Evolutionary conservation across 2,329 filamentous ascomycete genomes (phyloP).

Genomic region (Shiraia sp.): DNA sequence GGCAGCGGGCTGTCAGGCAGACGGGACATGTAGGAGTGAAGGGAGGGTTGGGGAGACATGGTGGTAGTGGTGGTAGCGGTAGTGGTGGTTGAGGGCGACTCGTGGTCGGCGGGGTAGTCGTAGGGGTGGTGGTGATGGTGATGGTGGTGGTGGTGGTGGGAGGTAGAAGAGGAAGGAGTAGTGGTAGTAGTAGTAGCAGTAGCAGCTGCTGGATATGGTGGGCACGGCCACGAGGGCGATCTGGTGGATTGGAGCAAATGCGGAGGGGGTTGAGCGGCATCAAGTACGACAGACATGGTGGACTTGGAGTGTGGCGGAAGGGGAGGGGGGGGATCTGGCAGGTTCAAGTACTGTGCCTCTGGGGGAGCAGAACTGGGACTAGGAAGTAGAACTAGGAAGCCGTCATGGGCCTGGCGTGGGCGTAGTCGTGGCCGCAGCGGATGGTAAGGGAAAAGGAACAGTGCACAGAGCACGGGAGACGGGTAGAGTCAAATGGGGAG

Average conservation of each 20-base stretch:
- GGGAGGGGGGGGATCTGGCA: constrained; percentile 4
- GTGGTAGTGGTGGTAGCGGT: constrained; percentile 24
- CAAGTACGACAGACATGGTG: constrained; percentile 41
- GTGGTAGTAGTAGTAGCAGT: too few species aligned
- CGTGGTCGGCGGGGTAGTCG: constrained; percentile 28
- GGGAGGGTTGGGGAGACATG: constrained; percentile 37
- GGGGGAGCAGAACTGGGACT: too few species aligned
- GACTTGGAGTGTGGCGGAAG: constrained; percentile 10
- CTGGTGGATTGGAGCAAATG: constrained; percentile 33
- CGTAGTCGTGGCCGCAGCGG: too few species aligned
- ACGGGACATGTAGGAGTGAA: constrained; percentile 34
- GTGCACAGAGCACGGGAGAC: too few species aligned
- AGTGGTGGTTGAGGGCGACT: constrained; percentile 22
- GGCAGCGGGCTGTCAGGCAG: constrained; percentile 32
- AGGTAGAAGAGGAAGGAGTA: too few species aligned
- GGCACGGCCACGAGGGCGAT: constrained; percentile 31
- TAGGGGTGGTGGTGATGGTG: constrained; percentile 20
- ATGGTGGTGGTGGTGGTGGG: too few species aligned
- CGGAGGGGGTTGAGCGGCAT: constrained; percentile 40
- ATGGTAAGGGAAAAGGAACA: too few species aligned
- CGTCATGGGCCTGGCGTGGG: too few species aligned
- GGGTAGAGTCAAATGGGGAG: too few species aligned
- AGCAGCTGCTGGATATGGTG: too few species aligned
- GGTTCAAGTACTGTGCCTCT: constrained; percentile 20
- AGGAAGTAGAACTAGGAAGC: too few species aligned